These are phyloP conservation scores for Malus sylvestris DNA, from an alignment of 306 rosid genomes.

Conservation along the genomic window DNA sequence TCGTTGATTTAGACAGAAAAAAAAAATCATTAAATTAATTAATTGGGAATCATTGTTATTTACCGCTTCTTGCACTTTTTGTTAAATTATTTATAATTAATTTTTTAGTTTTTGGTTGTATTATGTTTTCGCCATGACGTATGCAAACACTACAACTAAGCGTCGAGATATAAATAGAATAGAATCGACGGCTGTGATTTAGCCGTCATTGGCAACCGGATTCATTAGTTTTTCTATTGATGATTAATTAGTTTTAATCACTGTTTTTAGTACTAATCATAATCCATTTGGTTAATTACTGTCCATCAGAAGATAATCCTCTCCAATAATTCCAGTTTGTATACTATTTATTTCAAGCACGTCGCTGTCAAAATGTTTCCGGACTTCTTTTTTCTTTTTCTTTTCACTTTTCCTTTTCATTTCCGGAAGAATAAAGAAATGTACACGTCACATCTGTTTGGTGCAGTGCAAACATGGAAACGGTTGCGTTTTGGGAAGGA, in stretches of 20 bases:
- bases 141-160: neutral
- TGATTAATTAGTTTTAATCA: neutral
- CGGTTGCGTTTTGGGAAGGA: neutral
- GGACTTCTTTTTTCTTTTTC: neutral
- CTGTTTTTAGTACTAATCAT: neutral
- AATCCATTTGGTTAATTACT: neutral
- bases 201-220: neutral
- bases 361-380: slow-evolving; percentile 1
- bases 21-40: neutral
- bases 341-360: neutral
- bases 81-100: neutral
- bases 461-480: neutral
- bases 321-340: neutral
- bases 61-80: slow-evolving; percentile 3
- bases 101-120: neutral
- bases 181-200: neutral
- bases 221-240: neutral
- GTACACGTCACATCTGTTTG: neutral
- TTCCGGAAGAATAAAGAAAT: neutral
- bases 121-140: neutral
- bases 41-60: slow-evolving; percentile 6
- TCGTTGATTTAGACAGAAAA: slow-evolving; percentile 8
- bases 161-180: neutral
- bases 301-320: neutral
- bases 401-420: neutral